phyloP scores from a whole-genome alignment of 2,329 filamentous ascomycete species.

The Fusarium sacchari region DNA sequence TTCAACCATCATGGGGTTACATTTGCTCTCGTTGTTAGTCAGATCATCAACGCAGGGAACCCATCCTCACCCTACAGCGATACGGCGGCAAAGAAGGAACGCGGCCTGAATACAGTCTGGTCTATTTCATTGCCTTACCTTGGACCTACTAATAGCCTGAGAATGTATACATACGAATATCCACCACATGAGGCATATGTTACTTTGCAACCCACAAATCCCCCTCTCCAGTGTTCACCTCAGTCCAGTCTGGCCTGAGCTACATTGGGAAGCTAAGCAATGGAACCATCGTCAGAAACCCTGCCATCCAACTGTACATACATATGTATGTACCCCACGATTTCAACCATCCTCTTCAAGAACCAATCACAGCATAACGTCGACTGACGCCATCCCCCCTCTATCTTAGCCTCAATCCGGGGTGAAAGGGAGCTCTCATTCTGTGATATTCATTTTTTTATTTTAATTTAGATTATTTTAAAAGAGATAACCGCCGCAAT shows the following conservation, averaged over 20 bases:
- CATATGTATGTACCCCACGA: conserved; percentile 21
- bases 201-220: background rate
- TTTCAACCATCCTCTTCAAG: background rate
- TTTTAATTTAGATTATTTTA: no score
- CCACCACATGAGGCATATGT: conserved; percentile 1
- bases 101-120: background rate
- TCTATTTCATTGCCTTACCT: background rate
- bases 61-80: background rate
- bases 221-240: background rate
- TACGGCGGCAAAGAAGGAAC: background rate
- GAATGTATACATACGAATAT: background rate
- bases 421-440: background rate
- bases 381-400: conserved; percentile 5
- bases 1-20: background rate
- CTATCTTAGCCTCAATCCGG: conserved; percentile 3
- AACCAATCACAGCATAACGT: conserved; percentile 12
- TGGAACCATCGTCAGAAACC: background rate
- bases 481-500: conserved; percentile 4
- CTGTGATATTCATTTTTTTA: background rate
- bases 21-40: background rate
- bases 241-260: background rate
- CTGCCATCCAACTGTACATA: conserved; percentile 1
- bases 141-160: background rate
- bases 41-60: background rate
- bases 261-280: background rate